These are phyloP conservation scores for Coffea canephora DNA, from an alignment of 257 asterid species.

Conservation along the genomic window DNA sequence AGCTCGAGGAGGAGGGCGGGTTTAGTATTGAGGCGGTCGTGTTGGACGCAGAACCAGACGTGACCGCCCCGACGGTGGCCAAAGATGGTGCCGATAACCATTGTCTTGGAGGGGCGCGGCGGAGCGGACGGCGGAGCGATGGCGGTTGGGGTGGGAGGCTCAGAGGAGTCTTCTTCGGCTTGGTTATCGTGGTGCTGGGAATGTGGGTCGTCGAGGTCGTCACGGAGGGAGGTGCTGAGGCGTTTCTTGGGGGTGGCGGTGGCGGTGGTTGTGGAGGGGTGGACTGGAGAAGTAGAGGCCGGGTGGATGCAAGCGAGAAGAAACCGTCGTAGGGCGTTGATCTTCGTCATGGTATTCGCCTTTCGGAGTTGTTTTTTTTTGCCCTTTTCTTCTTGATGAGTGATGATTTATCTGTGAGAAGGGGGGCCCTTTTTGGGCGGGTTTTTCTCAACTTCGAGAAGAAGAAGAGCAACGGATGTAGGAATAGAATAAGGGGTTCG, in stretches of 20 bases:
- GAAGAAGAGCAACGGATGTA: background rate
- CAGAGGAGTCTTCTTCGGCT: constrained; percentile 30
- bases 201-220: constrained; percentile 47
- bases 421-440: background rate
- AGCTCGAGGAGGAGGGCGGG: constrained; percentile 81
- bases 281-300: constrained; percentile 28
- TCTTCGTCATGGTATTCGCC: constrained; percentile 45
- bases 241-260: constrained; percentile 60
- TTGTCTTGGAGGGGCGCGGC: constrained; percentile 73
- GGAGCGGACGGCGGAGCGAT: constrained; percentile 33
- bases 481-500: background rate
- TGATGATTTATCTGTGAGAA: background rate
- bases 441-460: constrained; percentile 8
- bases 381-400: background rate
- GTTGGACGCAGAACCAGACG: constrained; percentile 91
- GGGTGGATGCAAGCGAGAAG: constrained; percentile 72
- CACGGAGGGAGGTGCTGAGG: constrained; percentile 88
- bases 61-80: constrained; percentile 86
- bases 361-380: background rate
- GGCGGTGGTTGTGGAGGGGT: constrained; percentile 42
- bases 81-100: constrained; percentile 91
- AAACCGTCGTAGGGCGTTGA: constrained; percentile 77
- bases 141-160: constrained; percentile 41
- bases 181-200: constrained; percentile 14
- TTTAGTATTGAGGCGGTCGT: constrained; percentile 53